Evolutionary conservation across 2,329 filamentous ascomycete species (phyloP).

Genomic region (Tolypocladium paradoxum): DNA sequence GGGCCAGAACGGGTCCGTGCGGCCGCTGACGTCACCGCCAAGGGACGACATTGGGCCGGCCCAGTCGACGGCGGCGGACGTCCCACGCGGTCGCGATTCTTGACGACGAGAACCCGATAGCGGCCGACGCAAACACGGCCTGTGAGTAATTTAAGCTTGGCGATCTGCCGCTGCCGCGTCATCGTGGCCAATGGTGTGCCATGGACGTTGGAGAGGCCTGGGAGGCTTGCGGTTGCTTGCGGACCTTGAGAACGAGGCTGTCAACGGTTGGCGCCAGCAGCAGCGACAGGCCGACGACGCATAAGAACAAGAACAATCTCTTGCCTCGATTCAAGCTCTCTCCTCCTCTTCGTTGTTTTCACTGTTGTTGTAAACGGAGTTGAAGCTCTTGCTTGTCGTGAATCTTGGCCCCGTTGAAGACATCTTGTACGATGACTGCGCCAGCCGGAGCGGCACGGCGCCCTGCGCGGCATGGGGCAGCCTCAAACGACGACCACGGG

Average conservation of each 20-base stretch:
- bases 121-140: neutral
- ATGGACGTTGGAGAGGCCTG: too few relatives aligned
- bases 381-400: too few relatives aligned
- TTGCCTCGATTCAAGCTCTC: too few relatives aligned
- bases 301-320: too few relatives aligned
- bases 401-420: too few relatives aligned
- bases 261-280: neutral
- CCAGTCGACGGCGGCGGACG: neutral
- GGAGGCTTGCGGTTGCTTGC: too few relatives aligned
- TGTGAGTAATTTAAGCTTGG: neutral
- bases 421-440: neutral
- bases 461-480: too few relatives aligned
- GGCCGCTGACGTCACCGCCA: neutral
- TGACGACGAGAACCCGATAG: neutral
- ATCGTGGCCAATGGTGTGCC: neutral
- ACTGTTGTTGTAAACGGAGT: too few relatives aligned
- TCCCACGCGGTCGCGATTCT: neutral
- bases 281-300: neutral
- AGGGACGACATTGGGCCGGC: neutral
- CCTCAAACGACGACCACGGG: too few relatives aligned
- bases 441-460: neutral
- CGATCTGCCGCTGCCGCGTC: neutral
- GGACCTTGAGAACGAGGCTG: too few relatives aligned
- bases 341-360: neutral
- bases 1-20: neutral